These are phyloP conservation scores for Candida tetrigidarum DNA, from an alignment of 1,139 yeast genomes.

Conservation along the genomic window DNA sequence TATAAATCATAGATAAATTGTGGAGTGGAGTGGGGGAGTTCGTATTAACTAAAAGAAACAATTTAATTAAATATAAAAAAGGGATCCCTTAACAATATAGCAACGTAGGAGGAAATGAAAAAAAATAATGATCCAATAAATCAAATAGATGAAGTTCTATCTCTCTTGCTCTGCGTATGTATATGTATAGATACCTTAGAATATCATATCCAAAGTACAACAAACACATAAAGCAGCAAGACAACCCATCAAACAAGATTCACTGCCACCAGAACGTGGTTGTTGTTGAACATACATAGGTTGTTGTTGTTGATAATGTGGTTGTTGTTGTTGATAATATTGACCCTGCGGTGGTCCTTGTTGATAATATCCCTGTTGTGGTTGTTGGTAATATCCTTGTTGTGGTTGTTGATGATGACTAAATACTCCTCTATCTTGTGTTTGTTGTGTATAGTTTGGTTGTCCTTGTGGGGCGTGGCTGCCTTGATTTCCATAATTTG, in stretches of 20 bases:
- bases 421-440: constrained; percentile 37
- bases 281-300: constrained; percentile 70
- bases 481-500: constrained; percentile 29
- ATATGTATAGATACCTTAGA: constrained; percentile 32
- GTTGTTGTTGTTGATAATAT: constrained; percentile 31
- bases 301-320: constrained; percentile 42
- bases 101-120: neutral
- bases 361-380: constrained; percentile 19
- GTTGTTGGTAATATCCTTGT: constrained; percentile 35
- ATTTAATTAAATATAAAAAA: too few species aligned
- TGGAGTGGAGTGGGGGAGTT: too few species aligned
- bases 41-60: too few species aligned
- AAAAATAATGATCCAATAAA: neutral
- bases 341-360: constrained; percentile 25
- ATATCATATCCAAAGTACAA: constrained; percentile 70
- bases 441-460: constrained; percentile 33
- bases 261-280: constrained; percentile 35
- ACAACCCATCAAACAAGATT: constrained; percentile 69
- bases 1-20: too few species aligned
- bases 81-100: too few species aligned
- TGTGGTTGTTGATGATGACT: constrained; percentile 23
- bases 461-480: constrained; percentile 38
- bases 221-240: constrained; percentile 76
- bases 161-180: neutral
- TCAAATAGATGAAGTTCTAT: neutral